A percentile compares a stretch with the other conserved stretches of the same genome.
Conservation (phyloP, 192 early-diverging fungal species). For the Diversispora epigaea region DNA sequence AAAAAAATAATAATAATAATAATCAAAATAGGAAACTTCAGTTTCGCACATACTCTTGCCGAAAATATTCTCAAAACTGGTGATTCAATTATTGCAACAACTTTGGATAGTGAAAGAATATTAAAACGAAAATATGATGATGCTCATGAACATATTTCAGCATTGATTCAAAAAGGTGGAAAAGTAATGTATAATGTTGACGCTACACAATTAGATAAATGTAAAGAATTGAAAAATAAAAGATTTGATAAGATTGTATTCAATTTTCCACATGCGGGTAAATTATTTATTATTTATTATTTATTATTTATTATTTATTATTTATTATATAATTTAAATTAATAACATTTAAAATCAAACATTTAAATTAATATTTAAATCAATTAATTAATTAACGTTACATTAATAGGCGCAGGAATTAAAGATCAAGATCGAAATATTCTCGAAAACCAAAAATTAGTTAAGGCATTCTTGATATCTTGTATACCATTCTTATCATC, state of each 20-base stretch:
- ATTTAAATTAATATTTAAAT: background rate
- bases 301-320: constrained; percentile 5
- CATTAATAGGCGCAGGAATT: constrained; percentile 68
- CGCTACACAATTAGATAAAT: constrained; percentile 64
- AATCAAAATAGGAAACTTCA: constrained; percentile 74
- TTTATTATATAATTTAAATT: no score
- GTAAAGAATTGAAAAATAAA: constrained; percentile 55
- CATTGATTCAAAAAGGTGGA: constrained; percentile 61
- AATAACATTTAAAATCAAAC: no score
- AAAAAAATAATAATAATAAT: background rate
- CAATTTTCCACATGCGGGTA: constrained; percentile 95
- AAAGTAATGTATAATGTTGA: constrained; percentile 77
- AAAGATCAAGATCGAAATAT: constrained; percentile 92
- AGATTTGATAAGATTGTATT: constrained; percentile 85
- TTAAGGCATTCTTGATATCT: constrained; percentile 64
- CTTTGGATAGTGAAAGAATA: constrained; percentile 68
- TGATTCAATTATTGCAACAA: constrained; percentile 70
- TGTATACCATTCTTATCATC: constrained; percentile 54
- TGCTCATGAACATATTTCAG: constrained; percentile 63
- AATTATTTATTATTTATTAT: background rate
- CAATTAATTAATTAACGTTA: no score
- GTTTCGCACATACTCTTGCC: constrained; percentile 75
- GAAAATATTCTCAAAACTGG: constrained; percentile 55
- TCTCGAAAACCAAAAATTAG: constrained; percentile 69
- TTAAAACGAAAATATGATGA: constrained; percentile 78